Conservation (phyloP, 1,284 basidiomycete species). For the Afroboletus lepidellus region DNA sequence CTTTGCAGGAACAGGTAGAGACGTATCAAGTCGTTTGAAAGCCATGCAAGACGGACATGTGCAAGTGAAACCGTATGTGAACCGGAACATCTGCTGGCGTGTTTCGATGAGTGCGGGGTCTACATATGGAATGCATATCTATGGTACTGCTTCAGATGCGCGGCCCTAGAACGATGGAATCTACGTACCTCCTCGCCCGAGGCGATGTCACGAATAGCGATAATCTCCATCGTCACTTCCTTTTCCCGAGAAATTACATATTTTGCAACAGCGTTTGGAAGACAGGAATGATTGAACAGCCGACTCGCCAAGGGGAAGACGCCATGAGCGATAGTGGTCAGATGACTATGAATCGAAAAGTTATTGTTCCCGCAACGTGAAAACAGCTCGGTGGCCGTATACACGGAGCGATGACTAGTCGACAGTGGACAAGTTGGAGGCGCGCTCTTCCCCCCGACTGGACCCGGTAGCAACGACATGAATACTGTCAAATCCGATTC, state of each 20-base stretch:
- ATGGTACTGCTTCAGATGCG: slow-evolving; percentile 1
- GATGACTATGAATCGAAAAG: slow-evolving; percentile 68
- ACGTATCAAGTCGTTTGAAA: slow-evolving; percentile 38
- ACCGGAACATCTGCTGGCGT: slow-evolving; percentile 54
- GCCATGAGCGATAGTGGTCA: slow-evolving; percentile 65
- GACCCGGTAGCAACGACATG: slow-evolving; percentile 52
- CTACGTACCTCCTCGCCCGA: slow-evolving; percentile 59
- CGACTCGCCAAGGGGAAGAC: slow-evolving; percentile 71
- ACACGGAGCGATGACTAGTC: slow-evolving; percentile 25
- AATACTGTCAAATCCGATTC: slow-evolving; percentile 38
- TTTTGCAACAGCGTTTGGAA: slow-evolving; percentile 66
- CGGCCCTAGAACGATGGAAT: not conserved
- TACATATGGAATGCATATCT: slow-evolving; percentile 73
- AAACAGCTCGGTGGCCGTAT: slow-evolving; percentile 46
- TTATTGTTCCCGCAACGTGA: slow-evolving; percentile 74
- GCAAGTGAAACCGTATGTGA: slow-evolving; percentile 69
- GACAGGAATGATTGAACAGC: slow-evolving; percentile 75
- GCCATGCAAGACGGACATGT: slow-evolving; percentile 52
- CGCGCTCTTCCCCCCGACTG: slow-evolving; percentile 15
- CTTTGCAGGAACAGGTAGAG: slow-evolving; percentile 12
- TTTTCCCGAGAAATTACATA: slow-evolving; percentile 45
- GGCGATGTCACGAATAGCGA: slow-evolving; percentile 55
- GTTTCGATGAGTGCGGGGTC: slow-evolving; percentile 68
- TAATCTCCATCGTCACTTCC: slow-evolving; percentile 55
- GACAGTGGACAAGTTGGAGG: slow-evolving; percentile 37